Conservation (phyloP, 148 eudicot genomes). For the Mesembryanthemum crystallinum region DNA sequence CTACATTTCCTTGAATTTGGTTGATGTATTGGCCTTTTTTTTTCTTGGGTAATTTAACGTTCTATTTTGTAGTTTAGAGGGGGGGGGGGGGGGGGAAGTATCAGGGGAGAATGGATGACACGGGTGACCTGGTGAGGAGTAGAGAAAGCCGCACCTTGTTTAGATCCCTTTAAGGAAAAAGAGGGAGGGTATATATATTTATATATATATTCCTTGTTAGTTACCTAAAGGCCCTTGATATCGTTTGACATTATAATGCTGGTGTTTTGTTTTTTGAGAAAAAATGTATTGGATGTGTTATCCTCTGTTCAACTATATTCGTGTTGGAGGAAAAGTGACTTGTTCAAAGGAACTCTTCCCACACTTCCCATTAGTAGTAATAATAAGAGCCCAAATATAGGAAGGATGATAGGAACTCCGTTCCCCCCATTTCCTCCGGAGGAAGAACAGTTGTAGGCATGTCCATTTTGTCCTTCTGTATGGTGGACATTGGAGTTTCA, state of each 20-base stretch:
- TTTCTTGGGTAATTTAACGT: too few species aligned
- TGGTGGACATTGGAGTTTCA: too few species aligned
- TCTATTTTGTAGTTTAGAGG: background rate
- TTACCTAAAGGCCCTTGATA: background rate
- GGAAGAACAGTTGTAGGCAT: background rate
- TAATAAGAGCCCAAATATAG: background rate
- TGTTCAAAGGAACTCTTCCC: background rate
- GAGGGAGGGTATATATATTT: too few species aligned
- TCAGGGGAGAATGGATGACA: too few species aligned
- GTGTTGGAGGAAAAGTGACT: background rate
- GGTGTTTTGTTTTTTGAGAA: background rate
- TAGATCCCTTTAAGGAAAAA: background rate
- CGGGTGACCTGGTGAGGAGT: background rate
- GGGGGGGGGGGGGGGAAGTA: background rate
- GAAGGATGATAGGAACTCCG: background rate
- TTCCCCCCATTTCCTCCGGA: background rate
- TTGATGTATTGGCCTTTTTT: background rate
- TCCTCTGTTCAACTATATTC: background rate
- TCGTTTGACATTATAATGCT: background rate
- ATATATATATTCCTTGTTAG: background rate
- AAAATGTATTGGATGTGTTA: background rate
- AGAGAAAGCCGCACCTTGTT: background rate
- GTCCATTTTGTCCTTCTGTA: too few species aligned
- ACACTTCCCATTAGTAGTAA: background rate
- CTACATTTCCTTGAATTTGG: background rate